phyloP scores from a whole-genome alignment of 257 asterid species.

The Solanum dulcamara region DNA sequence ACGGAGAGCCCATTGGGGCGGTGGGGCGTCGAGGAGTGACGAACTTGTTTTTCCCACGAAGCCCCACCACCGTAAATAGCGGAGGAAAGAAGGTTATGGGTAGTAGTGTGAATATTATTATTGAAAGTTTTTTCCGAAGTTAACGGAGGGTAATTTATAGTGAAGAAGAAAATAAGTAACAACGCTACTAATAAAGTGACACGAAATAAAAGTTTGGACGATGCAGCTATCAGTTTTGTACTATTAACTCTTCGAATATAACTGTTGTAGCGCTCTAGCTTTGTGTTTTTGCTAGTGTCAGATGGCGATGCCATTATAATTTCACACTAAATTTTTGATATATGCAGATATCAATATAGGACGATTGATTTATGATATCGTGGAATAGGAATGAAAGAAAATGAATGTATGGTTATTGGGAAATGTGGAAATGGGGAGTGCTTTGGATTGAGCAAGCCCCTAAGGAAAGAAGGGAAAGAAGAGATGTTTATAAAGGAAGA shows the following conservation, averaged over 20 bases:
- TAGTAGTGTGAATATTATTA: conserved; percentile 38
- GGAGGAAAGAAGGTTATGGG: conserved; percentile 49
- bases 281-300: conserved; percentile 51
- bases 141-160: conserved; percentile 53
- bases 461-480: not conserved
- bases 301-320: conserved; percentile 30
- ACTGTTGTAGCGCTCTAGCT: conserved; percentile 71
- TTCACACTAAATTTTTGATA: conserved; percentile 14
- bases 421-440: not conserved
- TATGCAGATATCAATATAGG: not conserved
- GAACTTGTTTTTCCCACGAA: conserved; percentile 73
- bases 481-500: not conserved
- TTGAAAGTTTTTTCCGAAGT: not conserved
- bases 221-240: conserved; percentile 67
- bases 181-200: conserved; percentile 70
- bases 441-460: not conserved
- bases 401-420: not conserved
- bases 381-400: not conserved
- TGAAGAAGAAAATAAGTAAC: conserved; percentile 65
- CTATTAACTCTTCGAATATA: conserved; percentile 68
- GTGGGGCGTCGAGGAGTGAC: conserved; percentile 76
- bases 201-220: conserved; percentile 85
- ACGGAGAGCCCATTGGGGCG: conserved; percentile 76
- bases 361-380: not conserved
- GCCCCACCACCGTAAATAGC: conserved; percentile 67